Base-by-base conservation (phyloP, 805 yeast species). In the Myxozyma lipomycoides region DNA sequence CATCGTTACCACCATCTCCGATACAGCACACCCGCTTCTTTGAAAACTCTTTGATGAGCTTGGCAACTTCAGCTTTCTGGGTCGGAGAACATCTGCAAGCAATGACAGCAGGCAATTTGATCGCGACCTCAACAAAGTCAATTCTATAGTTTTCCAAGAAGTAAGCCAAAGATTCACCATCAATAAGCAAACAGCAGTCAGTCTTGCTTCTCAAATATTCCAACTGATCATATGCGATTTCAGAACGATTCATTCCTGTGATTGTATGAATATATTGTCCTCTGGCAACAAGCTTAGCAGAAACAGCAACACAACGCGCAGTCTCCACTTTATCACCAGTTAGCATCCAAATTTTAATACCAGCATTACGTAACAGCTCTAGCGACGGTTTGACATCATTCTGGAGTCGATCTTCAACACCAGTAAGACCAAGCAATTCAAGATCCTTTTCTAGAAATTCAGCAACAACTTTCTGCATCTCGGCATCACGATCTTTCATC, bases 1-100 rank as follows among this genome's bases (percentile, higher is more conserved):
- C 99, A 69, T 93, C 99, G 64, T 93, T 93, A 62, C 99, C 99
- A 62, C 99, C 99, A 69, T 93, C 99, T 49, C 99, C 99, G 60
- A 93, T 95, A 64, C 98, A 93, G 59, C 98, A 91, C 1, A 91
- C 97, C 45, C 98, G 73, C 64, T 86, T 87, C 3, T 87, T 86
- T 0, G 98, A 93, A 26, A 79, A 70, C 52, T 78, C 78, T 62
- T 90, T 78, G 57, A 93, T 93, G 57, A 84, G 72, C 23, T 78
- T 61, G 0, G 98, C 97, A 48, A 95, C 86, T 65, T 93, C 98
- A 0, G 98, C 98, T 67, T 93, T 93, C 64, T 93, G 99, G 68
- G 95, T 98, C 0, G 99, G 99, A 0, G 97, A 83, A 70, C 99
- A 93, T 59, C 99, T 84, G 67, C 98, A 93, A 0, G 98, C 98